These are phyloP conservation scores for Hawksworthiomyces lignivorus DNA, from an alignment of 2,329 filamentous ascomycete species.

Conservation along the genomic window DNA sequence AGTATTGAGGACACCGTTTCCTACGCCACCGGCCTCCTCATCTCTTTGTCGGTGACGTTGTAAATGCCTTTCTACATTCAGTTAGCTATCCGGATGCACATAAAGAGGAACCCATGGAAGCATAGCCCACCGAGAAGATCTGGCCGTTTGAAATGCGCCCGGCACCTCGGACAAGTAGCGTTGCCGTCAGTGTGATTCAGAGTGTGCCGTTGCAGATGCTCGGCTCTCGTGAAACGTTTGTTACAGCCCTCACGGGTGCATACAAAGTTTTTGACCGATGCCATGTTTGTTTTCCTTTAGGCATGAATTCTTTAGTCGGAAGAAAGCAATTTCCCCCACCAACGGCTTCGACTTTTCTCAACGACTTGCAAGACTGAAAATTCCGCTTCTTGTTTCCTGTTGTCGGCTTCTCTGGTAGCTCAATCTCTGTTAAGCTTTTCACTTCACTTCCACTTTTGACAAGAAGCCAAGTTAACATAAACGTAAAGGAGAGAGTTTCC, in stretches of 20 bases:
- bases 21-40: conserved; percentile 12
- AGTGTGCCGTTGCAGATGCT: conserved; percentile 75
- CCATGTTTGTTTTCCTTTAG: neutral
- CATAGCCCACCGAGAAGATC: conserved; percentile 9
- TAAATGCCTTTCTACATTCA: conserved; percentile 10
- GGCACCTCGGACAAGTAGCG: conserved; percentile 11
- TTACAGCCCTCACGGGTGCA: conserved; percentile 51
- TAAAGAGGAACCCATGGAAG: neutral
- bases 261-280: conserved; percentile 8
- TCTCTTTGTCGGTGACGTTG: conserved; percentile 11
- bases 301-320: no score
- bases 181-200: conserved; percentile 47
- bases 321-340: no score
- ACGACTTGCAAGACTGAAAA: no score
- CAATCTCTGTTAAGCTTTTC: no score
- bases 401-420: no score
- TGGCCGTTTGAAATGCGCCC: conserved; percentile 14
- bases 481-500: no score
- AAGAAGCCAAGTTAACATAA: no score
- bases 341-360: no score
- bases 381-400: no score
- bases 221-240: conserved; percentile 72
- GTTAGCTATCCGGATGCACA: no score
- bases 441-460: no score
- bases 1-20: conserved; percentile 12